Base-by-base conservation (phyloP, 2,329 filamentous ascomycete genomes). In the Fusarium denticulatum region DNA sequence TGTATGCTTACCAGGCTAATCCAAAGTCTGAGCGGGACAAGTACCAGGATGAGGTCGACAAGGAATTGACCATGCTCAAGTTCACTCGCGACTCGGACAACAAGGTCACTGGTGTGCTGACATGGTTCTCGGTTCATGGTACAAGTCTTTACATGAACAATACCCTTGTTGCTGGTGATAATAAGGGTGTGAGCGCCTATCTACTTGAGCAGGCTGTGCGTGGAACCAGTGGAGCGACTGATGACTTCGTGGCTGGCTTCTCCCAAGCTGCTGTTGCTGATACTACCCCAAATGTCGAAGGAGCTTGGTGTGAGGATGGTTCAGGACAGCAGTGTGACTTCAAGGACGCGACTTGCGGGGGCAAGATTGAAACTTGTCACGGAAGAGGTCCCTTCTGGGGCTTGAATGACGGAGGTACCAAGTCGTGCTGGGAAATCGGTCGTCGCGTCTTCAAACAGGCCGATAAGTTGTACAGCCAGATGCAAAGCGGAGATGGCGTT, bases 131-230 rank as follows among this genome's bases (percentile, higher is more conserved):
- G 0, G 45, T 67, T 0, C 64, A 67, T 4, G 64, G 64, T 0
- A 67, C 62, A 4, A 67, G 64, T 7, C 63, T 67, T 1, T 47
- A 67, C 2, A 67, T 67, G 45, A 67, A 67, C 24, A 67, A 67
- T 0, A 67, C 62, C 1, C 64, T 67, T 14, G 64, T 67, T 0
- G 34, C 64, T 0, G 64, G 62, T 0, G 64, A 67, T 9, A 67
- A 67, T 3, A 67, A 67, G 24, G 64, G 64, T 0, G 64, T 67
- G 0, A 67, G 64, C 30, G 64, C 64, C 1, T 67, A 67, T 26
- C 15, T 67, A 0, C 39, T 67, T 0, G 64, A 67, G 1, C 53
- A 52, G 1, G 45, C 64, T 3, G 16, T 67, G 0, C 52, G 36
- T 2, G 62, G 64, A 0, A 67, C 62, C 0, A 24, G 9, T 0